phyloP scores from a whole-genome alignment of 495 filamentous ascomycete genomes.

The Penicillium alfredii region DNA sequence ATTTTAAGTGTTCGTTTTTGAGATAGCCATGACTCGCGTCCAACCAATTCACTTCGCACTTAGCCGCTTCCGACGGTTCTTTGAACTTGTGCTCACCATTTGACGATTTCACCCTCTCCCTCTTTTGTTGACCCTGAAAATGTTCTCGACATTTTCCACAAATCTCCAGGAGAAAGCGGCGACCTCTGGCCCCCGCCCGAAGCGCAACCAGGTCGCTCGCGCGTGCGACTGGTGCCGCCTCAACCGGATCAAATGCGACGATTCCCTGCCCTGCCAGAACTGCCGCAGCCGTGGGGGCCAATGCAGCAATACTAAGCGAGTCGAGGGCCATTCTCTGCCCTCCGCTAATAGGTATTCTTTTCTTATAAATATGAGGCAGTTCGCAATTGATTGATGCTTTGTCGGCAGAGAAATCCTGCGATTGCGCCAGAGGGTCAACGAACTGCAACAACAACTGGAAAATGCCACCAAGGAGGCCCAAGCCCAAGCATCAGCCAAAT shows the following conservation, averaged over 20 bases:
- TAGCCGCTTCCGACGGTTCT: no score
- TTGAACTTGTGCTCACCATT: no score
- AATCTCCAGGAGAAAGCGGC: no score
- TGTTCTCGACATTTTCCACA: no score
- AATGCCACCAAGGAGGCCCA: conserved; percentile 3
- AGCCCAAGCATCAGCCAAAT: neutral
- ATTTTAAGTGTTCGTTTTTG: no score
- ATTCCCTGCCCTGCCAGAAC: conserved; percentile 38
- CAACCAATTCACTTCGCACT: no score
- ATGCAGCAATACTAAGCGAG: conserved; percentile 28
- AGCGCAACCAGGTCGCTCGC: conserved; percentile 35
- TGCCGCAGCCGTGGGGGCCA: conserved; percentile 33
- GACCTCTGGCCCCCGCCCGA: no score
- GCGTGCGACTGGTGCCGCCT: conserved; percentile 47
- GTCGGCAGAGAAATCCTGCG: conserved; percentile 36
- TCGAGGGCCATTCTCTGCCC: conserved; percentile 25
- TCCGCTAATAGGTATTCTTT: conserved; percentile 15
- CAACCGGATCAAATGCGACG: conserved; percentile 45
- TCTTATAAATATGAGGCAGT: no score
- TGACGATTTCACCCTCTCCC: no score
- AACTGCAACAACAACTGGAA: conserved; percentile 33
- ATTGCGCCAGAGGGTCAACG: conserved; percentile 29
- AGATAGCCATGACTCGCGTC: no score
- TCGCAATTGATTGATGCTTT: neutral
- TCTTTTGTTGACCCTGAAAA: no score